Conservation (phyloP, 345 rosid species). For the Anastatica hierochuntica region DNA sequence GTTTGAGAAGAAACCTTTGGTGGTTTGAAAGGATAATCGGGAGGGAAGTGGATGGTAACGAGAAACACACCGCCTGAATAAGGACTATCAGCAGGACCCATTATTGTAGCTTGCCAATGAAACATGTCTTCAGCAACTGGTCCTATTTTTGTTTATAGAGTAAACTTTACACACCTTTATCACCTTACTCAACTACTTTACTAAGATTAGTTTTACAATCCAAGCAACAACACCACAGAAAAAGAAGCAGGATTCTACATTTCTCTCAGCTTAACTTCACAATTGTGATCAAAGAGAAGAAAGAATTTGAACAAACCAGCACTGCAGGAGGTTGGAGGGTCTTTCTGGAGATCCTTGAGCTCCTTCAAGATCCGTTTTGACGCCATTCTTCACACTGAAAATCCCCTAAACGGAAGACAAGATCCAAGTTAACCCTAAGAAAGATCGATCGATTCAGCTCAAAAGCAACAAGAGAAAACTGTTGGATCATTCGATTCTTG, state of each 20-base stretch:
- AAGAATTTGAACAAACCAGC: slow-evolving; percentile 29
- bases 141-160: no score
- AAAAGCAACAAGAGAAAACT: neutral
- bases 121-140: slow-evolving; percentile 23
- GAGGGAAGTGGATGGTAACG: no score
- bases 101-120: no score
- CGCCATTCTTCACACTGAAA: slow-evolving; percentile 33
- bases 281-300: neutral
- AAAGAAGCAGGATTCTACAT: no score
- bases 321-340: slow-evolving; percentile 59
- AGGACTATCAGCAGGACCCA: no score
- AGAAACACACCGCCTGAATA: no score
- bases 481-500: no score
- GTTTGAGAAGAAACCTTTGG: slow-evolving; percentile 22
- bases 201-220: neutral
- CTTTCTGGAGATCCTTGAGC: no score
- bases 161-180: no score
- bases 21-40: no score
- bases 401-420: neutral
- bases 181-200: neutral
- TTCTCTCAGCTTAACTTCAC: no score
- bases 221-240: no score
- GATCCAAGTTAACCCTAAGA: slow-evolving; percentile 4
- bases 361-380: slow-evolving; percentile 51
- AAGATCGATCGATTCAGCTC: slow-evolving; percentile 1